Base-by-base conservation (phyloP, 306 rosid species). In the Vigna hirtella region DNA sequence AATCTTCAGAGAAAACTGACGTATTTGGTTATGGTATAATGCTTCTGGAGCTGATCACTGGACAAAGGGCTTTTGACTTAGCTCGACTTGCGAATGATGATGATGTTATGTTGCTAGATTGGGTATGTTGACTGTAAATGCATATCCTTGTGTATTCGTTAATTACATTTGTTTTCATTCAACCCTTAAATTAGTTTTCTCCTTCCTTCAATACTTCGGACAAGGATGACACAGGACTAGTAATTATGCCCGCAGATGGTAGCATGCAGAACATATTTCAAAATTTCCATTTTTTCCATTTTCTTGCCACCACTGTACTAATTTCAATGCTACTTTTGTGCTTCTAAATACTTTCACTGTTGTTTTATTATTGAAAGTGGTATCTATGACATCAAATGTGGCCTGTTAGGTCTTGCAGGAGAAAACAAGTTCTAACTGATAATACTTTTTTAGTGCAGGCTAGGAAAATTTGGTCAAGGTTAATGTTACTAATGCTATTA, bases 71-170 rank as follows among this genome's bases (percentile, higher is more conserved):
- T 64, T 95, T 95, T 4, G 98, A 95, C 85, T 95, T 92, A 78
- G 97, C 98, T 75, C 92, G 98, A 64, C 98, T 95, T 28, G 98
- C 98, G 6, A 95, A 95, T 80, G 98, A 95, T 74, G 98, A 95
- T 7, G 98, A 93, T 81, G 98, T 95, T 78, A 95, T 95, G 98
- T 85, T 95, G 69, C 98, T 95, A 65, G 98, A 95, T 89, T 95
- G 98, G 99, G 99, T 95, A 88, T 85, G 93, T 80, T 55, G 18
- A 63, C 43, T 13, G 18, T 40, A 52, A 57, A 70, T 52, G 4
- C 36, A 53, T 26, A 50, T 63, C 38, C 56, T 48, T 28, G 55
- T 73, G 51, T 67, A 38, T 51, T 64, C 63, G 49, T 78, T 77
- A 26, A 7, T 48, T 74, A 64, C 49, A 26, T 50, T 77, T 74